Conservation (phyloP, 108 stramenopile genomes). For the Fragilariopsis cylindrus region DNA sequence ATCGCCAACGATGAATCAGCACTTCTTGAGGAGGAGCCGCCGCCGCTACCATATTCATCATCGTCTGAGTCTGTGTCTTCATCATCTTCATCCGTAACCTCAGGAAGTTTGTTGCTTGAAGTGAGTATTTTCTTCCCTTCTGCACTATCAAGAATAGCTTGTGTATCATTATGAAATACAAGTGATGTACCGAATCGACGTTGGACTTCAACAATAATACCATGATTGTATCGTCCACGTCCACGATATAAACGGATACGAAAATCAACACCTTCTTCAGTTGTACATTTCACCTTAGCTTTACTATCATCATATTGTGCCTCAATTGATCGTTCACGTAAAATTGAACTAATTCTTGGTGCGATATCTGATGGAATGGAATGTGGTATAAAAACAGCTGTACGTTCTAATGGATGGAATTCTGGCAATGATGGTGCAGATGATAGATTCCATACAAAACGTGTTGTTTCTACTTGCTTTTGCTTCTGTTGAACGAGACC, state of each 20-base stretch:
- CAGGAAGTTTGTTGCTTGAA: conserved; percentile 24
- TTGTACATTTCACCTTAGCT: conserved; percentile 61
- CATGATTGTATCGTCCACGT: conserved; percentile 41
- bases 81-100: conserved; percentile 50
- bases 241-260: conserved; percentile 68
- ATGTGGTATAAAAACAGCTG: conserved; percentile 55
- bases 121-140: conserved; percentile 34
- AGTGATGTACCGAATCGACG: conserved; percentile 55
- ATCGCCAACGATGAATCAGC: conserved; percentile 39
- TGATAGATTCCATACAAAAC: conserved; percentile 28
- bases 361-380: conserved; percentile 35
- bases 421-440: conserved; percentile 50
- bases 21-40: conserved; percentile 1
- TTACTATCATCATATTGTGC: conserved; percentile 53
- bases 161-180: conserved; percentile 47
- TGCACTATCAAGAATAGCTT: conserved; percentile 69
- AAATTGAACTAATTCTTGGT: conserved; percentile 50
- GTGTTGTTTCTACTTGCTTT: background rate
- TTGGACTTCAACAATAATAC: conserved; percentile 78
- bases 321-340: conserved; percentile 65
- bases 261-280: conserved; percentile 62
- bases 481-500: background rate
- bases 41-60: background rate
- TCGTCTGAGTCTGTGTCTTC: conserved; percentile 11
- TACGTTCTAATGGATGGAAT: conserved; percentile 57